phyloP scores from a whole-genome alignment of 306 rosid species.

The Cicer bijugum region DNA sequence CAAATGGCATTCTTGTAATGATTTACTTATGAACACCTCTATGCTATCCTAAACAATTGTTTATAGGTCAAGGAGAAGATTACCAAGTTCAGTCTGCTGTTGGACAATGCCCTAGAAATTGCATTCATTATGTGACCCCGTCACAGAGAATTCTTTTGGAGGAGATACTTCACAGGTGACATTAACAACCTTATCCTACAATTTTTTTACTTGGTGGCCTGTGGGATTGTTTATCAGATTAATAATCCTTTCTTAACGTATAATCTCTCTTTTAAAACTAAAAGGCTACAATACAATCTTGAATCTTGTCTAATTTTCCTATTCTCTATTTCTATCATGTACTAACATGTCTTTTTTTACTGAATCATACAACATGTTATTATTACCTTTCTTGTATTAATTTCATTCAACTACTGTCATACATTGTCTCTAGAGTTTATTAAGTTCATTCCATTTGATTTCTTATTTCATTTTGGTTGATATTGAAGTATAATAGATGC shows the following conservation, averaged over 20 bases:
- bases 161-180: conserved; percentile 83
- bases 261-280: conserved; percentile 5
- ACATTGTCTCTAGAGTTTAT: conserved; percentile 3
- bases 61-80: conserved; percentile 72
- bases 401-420: neutral
- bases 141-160: conserved; percentile 83
- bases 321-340: conserved; percentile 8
- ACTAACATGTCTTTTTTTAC: neutral
- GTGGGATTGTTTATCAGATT: conserved; percentile 1
- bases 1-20: conserved; percentile 1
- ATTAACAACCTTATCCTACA: conserved; percentile 2
- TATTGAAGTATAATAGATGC: conserved; percentile 60
- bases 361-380: neutral
- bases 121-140: conserved; percentile 90
- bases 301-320: conserved; percentile 15
- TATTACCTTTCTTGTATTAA: neutral
- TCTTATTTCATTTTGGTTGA: conserved; percentile 38
- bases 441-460: conserved; percentile 17
- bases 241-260: neutral
- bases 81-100: conserved; percentile 82
- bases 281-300: neutral
- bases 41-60: conserved; percentile 17
- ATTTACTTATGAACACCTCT: conserved; percentile 7
- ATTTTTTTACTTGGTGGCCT: neutral
- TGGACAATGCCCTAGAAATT: conserved; percentile 93